A percentile compares a stretch with the other conserved stretches of the same genome.
Conservation (phyloP, 2,329 filamentous ascomycete species). For the Byssochlamys sp. region DNA sequence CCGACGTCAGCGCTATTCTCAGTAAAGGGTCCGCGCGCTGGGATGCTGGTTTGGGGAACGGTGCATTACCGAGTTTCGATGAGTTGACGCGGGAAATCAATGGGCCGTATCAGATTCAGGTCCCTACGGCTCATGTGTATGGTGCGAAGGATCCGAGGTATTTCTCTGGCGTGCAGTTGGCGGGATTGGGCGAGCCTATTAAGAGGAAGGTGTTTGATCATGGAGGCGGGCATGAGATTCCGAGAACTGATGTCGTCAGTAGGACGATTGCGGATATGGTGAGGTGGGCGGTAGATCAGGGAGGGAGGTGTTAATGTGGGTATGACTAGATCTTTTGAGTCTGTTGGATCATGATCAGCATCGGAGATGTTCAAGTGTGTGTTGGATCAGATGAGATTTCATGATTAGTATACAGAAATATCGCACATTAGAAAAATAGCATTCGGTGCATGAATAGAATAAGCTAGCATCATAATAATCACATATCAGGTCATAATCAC, state of each 20-base stretch:
- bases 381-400: no score
- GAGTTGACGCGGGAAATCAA: conserved; percentile 19
- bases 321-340: neutral
- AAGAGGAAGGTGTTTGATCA: conserved; percentile 29
- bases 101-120: conserved; percentile 20
- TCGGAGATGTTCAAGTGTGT: no score
- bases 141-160: conserved; percentile 33
- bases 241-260: conserved; percentile 22
- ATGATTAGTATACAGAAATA: no score
- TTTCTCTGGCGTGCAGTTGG: conserved; percentile 28
- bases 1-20: conserved; percentile 20
- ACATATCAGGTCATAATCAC: neutral
- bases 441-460: neutral
- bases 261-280: conserved; percentile 22
- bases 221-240: conserved; percentile 37
- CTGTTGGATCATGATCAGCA: no score
- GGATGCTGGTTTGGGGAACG: conserved; percentile 10
- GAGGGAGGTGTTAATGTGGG: neutral
- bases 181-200: conserved; percentile 22
- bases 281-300: conserved; percentile 14
- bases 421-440: no score
- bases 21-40: conserved; percentile 20
- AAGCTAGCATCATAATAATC: neutral
- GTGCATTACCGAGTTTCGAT: conserved; percentile 11
- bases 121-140: conserved; percentile 37